A percentile compares a stretch with the other conserved stretches of the same genome.
Evolutionary conservation across 2,329 filamentous ascomycete genomes (phyloP).

Genomic region (Setomelanomma holmii): DNA sequence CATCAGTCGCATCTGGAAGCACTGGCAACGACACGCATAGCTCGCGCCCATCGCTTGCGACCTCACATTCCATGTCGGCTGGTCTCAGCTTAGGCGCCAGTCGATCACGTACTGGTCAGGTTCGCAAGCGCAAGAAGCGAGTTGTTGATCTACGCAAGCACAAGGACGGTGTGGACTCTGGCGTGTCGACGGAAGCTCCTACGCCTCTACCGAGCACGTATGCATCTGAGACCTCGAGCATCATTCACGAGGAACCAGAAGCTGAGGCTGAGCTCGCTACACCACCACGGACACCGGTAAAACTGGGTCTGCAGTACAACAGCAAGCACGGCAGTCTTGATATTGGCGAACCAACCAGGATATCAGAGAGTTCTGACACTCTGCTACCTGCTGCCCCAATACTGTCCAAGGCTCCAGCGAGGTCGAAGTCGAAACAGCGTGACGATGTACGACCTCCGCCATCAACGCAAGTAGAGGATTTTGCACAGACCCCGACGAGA

Average conservation of each 20-base stretch:
- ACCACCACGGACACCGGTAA: conserved; percentile 39
- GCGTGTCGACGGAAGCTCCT: conserved; percentile 60
- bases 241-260: conserved; percentile 43
- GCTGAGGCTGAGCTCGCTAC: conserved; percentile 40
- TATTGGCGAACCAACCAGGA: conserved; percentile 30
- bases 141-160: conserved; percentile 80
- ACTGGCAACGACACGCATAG: conserved; percentile 60
- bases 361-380: conserved; percentile 28
- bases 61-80: conserved; percentile 62
- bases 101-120: conserved; percentile 65
- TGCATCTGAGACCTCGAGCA: conserved; percentile 62
- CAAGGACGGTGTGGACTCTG: conserved; percentile 59
- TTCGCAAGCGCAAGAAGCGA: conserved; percentile 81
- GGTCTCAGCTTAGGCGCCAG: conserved; percentile 70
- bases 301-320: conserved; percentile 31
- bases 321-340: conserved; percentile 33
- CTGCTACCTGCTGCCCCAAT: conserved; percentile 38
- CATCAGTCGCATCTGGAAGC: conserved; percentile 45
- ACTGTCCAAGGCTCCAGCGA: conserved; percentile 32
- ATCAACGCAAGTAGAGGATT: conserved; percentile 4
- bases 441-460: conserved; percentile 11
- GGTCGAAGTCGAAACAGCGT: conserved; percentile 28
- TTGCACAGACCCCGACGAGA: conserved; percentile 8
- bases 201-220: conserved; percentile 61
- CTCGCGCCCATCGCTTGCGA: conserved; percentile 72